A percentile compares a stretch with the other conserved stretches of the same genome.
These are phyloP conservation scores for Leishmania braziliensis DNA, from an alignment of 208 protist genomes.

Conservation along the genomic window DNA sequence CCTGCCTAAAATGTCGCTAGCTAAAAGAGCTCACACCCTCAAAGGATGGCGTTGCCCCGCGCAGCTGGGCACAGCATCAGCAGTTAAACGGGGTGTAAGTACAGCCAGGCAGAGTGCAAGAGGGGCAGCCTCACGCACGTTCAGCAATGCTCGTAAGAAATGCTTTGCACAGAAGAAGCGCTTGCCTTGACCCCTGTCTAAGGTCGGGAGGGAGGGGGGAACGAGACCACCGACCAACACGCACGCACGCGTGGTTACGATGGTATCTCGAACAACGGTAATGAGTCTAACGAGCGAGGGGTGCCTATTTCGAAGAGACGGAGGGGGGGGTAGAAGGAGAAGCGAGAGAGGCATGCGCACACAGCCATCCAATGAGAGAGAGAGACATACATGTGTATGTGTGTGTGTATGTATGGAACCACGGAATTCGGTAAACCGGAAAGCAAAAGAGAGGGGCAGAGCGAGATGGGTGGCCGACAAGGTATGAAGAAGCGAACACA, in stretches of 20 bases:
- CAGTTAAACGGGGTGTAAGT: background rate
- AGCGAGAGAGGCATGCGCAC: background rate
- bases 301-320: background rate
- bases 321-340: background rate
- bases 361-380: background rate
- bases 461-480: background rate
- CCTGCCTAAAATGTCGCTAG: background rate
- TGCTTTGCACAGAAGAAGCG: background rate
- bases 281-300: background rate
- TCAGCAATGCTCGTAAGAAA: background rate
- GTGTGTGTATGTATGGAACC: no score
- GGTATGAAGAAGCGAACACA: background rate
- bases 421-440: no score
- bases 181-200: background rate
- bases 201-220: background rate
- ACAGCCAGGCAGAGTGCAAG: background rate
- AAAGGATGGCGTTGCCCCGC: background rate
- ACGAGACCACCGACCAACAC: background rate
- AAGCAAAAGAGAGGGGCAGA: background rate
- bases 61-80: background rate
- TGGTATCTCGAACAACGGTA: background rate
- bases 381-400: no score
- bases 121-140: background rate
- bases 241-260: background rate
- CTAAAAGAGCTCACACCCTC: background rate